Conservation (phyloP, 139 green algal genomes). For the Axilococcus clingmanii region DNA sequence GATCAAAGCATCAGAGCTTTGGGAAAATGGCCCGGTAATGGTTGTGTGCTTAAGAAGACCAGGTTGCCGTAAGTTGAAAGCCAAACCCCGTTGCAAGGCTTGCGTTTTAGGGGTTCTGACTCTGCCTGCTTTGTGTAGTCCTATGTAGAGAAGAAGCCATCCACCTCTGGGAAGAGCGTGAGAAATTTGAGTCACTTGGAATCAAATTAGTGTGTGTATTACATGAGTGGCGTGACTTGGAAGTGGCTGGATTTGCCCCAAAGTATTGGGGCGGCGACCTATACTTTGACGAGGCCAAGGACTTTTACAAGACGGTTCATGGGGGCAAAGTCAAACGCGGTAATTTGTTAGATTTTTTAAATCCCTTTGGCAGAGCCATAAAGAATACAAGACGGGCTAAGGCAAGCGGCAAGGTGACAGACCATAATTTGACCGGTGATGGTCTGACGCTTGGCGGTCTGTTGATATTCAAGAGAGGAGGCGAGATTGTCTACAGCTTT, state of each 20-base stretch:
- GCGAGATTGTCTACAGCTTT: constrained; percentile 18
- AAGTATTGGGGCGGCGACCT: constrained; percentile 26
- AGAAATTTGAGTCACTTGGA: constrained; percentile 12
- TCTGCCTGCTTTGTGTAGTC: constrained; percentile 7
- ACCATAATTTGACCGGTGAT: constrained; percentile 23
- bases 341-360: constrained; percentile 14
- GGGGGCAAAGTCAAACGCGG: constrained; percentile 13
- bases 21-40: constrained; percentile 5
- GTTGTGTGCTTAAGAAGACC: constrained; percentile 17
- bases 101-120: no score
- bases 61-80: constrained; percentile 20
- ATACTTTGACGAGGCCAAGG: constrained; percentile 27
- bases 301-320: constrained; percentile 21
- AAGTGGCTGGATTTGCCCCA: constrained; percentile 18
- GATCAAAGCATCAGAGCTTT: constrained; percentile 8
- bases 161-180: constrained; percentile 9
- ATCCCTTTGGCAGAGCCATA: constrained; percentile 15
- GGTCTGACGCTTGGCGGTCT: constrained; percentile 25
- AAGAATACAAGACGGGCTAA: constrained; percentile 22
- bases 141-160: constrained; percentile 31
- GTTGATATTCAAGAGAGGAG: constrained; percentile 18
- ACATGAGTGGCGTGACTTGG: constrained; percentile 26
- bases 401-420: constrained; percentile 7
- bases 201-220: constrained; percentile 19
- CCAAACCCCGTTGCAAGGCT: neutral